Percentiles rank a stretch among this genome's conserved stretches.
Conservation (phyloP, 225 moss, liverwort and hornwort genomes). For the Takakia lepidozioides region DNA sequence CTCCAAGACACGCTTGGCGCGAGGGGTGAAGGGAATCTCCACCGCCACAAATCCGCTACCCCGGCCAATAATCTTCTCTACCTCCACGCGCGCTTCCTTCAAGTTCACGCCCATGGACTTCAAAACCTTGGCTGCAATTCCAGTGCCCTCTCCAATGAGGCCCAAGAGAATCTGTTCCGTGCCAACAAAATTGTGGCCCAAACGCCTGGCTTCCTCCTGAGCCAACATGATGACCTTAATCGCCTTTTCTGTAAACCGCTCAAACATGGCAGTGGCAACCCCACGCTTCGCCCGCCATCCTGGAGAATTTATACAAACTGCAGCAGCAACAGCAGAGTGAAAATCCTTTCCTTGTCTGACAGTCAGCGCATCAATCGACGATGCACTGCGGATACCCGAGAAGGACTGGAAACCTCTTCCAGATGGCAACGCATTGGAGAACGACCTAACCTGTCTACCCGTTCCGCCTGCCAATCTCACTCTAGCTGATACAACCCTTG, state of each 20-base stretch:
- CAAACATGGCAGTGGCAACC: slow-evolving; percentile 86
- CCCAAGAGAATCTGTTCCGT: slow-evolving; percentile 95
- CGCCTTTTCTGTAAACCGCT: slow-evolving; percentile 96
- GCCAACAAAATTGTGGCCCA: slow-evolving; percentile 95
- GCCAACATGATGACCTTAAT: slow-evolving; percentile 99
- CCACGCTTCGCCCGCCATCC: slow-evolving; percentile 29
- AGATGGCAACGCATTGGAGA: slow-evolving; percentile 17
- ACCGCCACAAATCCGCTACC: slow-evolving; percentile 98
- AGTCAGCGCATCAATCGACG: slow-evolving; percentile 37
- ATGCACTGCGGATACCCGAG: slow-evolving; percentile 59
- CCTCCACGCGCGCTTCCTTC: slow-evolving; percentile 98
- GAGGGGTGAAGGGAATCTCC: slow-evolving; percentile 94
- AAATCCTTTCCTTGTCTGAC: slow-evolving; percentile 50
- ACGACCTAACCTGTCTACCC: slow-evolving; percentile 27
- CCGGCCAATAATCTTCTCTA: slow-evolving; percentile 97
- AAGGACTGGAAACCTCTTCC: slow-evolving; percentile 44
- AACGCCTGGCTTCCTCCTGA: slow-evolving; percentile 76
- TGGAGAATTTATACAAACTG: slow-evolving; percentile 21
- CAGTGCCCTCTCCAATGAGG: slow-evolving; percentile 92
- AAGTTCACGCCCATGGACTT: slow-evolving; percentile 97
- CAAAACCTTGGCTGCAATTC: slow-evolving; percentile 92
- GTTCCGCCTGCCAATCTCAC: slow-evolving; percentile 23
- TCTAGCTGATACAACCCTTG: slow-evolving; percentile 24
- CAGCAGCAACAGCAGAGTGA: slow-evolving; percentile 40
- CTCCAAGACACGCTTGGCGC: slow-evolving; percentile 92